phyloP scores from a whole-genome alignment of 1,284 basidiomycete species.

The Ustilago hordei region DNA sequence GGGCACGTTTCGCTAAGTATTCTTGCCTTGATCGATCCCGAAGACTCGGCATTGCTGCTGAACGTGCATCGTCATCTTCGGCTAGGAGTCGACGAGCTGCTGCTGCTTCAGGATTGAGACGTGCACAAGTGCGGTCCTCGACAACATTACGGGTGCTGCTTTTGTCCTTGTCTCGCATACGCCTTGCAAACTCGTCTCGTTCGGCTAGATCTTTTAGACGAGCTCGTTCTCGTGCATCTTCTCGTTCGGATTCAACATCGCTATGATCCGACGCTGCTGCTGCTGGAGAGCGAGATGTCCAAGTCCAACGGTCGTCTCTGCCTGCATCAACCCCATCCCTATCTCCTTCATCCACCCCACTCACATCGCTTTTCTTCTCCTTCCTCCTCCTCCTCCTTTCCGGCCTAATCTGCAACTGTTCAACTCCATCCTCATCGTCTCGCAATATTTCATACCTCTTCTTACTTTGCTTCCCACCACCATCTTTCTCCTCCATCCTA shows the following conservation, averaged over 20 bases:
- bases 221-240: conserved; percentile 80
- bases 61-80: conserved; percentile 56
- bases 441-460: conserved; percentile 61
- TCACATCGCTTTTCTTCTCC: conserved; percentile 82
- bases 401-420: conserved; percentile 59
- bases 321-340: not conserved
- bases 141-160: conserved; percentile 90
- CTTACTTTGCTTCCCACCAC: conserved; percentile 22
- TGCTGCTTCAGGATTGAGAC: conserved; percentile 80
- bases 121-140: conserved; percentile 79
- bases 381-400: conserved; percentile 73
- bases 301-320: not conserved
- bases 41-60: conserved; percentile 56
- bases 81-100: conserved; percentile 81
- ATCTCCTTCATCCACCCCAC: conserved; percentile 72
- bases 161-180: conserved; percentile 84
- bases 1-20: conserved; percentile 94
- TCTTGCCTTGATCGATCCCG: conserved; percentile 77
- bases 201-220: conserved; percentile 83
- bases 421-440: conserved; percentile 53
- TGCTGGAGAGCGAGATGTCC: conserved; percentile 10
- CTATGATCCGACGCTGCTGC: conserved; percentile 2
- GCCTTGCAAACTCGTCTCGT: conserved; percentile 90
- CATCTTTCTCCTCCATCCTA: not conserved
- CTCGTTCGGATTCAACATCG: conserved; percentile 25